These are phyloP conservation scores for Nicotiana attenuata DNA, from an alignment of 257 asterid genomes.

Conservation along the genomic window DNA sequence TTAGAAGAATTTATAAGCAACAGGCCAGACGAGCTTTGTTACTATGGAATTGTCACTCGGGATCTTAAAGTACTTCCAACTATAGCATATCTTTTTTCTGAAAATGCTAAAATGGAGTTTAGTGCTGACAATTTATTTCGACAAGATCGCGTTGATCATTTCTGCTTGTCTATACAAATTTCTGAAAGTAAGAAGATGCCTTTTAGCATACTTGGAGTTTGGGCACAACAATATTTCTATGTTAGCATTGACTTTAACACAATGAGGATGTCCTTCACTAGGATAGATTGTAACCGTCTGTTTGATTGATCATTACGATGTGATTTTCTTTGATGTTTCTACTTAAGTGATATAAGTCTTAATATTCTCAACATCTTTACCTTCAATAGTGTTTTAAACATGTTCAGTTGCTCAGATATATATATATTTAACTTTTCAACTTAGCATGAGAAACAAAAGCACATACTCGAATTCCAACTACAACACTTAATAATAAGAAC, in stretches of 20 bases:
- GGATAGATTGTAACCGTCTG: neutral
- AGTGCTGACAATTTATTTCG: neutral
- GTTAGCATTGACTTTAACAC: neutral
- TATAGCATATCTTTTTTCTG: neutral
- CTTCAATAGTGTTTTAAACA: too few relatives aligned
- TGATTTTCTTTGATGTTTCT: too few relatives aligned
- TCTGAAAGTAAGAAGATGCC: neutral
- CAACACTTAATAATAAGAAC: too few relatives aligned
- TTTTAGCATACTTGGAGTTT: neutral
- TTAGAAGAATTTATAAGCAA: neutral
- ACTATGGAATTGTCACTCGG: neutral
- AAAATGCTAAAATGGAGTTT: too few relatives aligned
- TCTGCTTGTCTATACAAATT: neutral
- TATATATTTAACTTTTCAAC: too few relatives aligned
- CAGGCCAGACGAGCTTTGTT: neutral
- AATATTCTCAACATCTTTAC: too few relatives aligned
- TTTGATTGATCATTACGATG: neutral
- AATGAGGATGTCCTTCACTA: neutral
- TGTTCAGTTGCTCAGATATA: too few relatives aligned
- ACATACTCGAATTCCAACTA: too few relatives aligned
- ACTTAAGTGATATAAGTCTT: too few relatives aligned
- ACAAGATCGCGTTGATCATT: neutral
- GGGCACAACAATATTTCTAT: neutral
- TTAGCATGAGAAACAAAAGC: too few relatives aligned
- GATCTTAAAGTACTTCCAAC: neutral